Evolutionary conservation across 306 rosid species (phyloP), one percentile per base, ranked within the genome.

Genomic region (Medicago arabica): DNA sequence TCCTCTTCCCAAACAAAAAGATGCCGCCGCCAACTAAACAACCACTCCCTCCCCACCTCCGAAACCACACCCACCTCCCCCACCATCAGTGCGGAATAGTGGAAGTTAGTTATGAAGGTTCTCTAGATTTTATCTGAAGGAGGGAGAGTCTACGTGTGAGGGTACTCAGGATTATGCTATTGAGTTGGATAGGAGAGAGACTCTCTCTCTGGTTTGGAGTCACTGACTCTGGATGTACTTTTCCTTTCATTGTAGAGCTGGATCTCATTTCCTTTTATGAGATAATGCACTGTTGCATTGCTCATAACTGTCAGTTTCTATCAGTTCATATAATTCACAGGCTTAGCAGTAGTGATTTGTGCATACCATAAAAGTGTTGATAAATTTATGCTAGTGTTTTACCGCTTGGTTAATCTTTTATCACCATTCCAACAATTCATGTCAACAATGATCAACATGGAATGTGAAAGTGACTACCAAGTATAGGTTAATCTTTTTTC

Each of bases 321-420:
- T 43, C 12, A 40, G 38, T 66, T 72, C 41, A n/a, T 67, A 40
- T 70, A 40, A 81, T 36, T 66, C 69, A 17, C 5, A 15, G 62
- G 53, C 51, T 65, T 72, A 51, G 59, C 50, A 36, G 28, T 58
- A 46, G 11, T 36, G 40, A 5, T 55, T 43, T 44, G 10, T 59
- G 44, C 63, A 57, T 55, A 59, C 18, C 44, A 18, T 80, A 18
- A 34, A 57, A 31, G 23, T 44, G 68, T 43, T 17, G 17, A 54
- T 41, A 31, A 9, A 9, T 7, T 72, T 28, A 19, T 68, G 8
- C 77, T 61, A 23, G 38, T 21, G 41, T 46, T 44, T 46, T 58
- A 71, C 43, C 16, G 8, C 36, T 18, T 39, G n/a, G 8, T 46
- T 34, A 59, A 57, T 31, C 44, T 8, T 13, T 55, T 78, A 2